Evolutionary conservation across 495 filamentous ascomycete species (phyloP).

Genomic region (Aspergillus leporis): DNA sequence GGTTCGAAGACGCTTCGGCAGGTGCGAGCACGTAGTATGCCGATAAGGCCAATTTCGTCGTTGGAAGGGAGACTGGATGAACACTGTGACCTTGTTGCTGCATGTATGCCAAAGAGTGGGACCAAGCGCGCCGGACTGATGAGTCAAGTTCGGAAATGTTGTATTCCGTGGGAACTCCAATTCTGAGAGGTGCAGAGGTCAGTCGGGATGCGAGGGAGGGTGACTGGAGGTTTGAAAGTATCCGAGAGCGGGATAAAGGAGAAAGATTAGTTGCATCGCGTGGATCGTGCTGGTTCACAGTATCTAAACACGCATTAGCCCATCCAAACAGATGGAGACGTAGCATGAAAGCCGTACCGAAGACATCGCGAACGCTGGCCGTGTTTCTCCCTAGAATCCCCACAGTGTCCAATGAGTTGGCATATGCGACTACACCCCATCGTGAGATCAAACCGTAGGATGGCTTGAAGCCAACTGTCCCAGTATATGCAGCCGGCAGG

Average conservation of each 20-base stretch:
- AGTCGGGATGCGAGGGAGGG: constrained; percentile 30
- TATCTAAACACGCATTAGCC: constrained; percentile 29
- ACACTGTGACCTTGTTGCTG: constrained; percentile 64
- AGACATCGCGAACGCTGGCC: constrained; percentile 50
- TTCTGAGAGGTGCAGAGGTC: constrained; percentile 42
- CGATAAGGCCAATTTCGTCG: constrained; percentile 80
- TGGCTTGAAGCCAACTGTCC: constrained; percentile 88
- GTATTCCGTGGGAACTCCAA: constrained; percentile 85
- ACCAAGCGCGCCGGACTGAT: constrained; percentile 69
- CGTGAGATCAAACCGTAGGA: constrained; percentile 83
- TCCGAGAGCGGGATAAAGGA: constrained; percentile 47
- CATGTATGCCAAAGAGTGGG: constrained; percentile 55
- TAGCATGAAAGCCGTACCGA: constrained; percentile 44
- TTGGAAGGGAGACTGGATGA: constrained; percentile 76
- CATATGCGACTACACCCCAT: constrained; percentile 91
- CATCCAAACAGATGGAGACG: background rate
- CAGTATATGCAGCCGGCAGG: constrained; percentile 88
- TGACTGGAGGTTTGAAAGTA: constrained; percentile 28
- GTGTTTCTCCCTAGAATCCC: constrained; percentile 68
- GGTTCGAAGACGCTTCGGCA: constrained; percentile 92
- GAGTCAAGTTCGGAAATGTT: constrained; percentile 80
- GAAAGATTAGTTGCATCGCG: constrained; percentile 78
- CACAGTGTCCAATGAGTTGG: constrained; percentile 93
- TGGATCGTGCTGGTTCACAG: constrained; percentile 62
- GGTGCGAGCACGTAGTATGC: constrained; percentile 96